Evolutionary conservation across 1,139 yeast species (phyloP), one percentile per base, ranked within the genome.

Genomic region (Sugiyamaella xylanicola): DNA sequence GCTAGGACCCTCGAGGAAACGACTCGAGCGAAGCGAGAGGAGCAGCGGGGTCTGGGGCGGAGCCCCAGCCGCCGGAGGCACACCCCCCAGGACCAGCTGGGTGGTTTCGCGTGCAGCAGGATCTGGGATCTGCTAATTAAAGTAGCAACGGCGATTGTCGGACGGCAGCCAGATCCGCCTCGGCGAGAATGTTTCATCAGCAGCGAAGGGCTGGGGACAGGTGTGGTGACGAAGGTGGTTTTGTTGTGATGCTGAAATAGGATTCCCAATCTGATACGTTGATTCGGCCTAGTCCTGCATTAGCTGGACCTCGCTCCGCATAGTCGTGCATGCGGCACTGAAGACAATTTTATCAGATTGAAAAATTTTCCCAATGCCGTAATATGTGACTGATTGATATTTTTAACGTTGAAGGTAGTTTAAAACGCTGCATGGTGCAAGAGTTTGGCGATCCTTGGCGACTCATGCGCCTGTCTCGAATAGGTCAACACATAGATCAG

Each of bases 341-440:
- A n/a, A 37, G 22, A 16, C 13, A 15, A 3, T 37, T 29, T 45
- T 45, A 45, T 45, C 48, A 32, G 48, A 45, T 45, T 29, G 48
- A 45, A 19, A 45, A 45, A 11, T 27, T 45, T 45, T 29, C 40
- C 48, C 17, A 32, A 35, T 17, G 19, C 36, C n/a, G 48, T 19
- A 19, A 32, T 32, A 17, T 17, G 40, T 45, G 48, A 32, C 29
- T 45, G 48, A 45, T 45, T 45, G 48, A 45, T 45, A 25, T 45
- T 17, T 29, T 27, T 15, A 8, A 15, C 21, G 17, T 45, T 25
- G 21, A 15, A 22, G 21, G 15, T 41, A 41, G n/a, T 8, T n/a
- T 15, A 3, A 16, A 16, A 45, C 40, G 35, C 35, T 29, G 48
- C 46, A 45, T 45, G 21, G 8, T 25, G 27, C n/a, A 7, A 19